Evolutionary conservation across 306 rosid species (phyloP).

Genomic region (Gastrolobium bilobum): DNA sequence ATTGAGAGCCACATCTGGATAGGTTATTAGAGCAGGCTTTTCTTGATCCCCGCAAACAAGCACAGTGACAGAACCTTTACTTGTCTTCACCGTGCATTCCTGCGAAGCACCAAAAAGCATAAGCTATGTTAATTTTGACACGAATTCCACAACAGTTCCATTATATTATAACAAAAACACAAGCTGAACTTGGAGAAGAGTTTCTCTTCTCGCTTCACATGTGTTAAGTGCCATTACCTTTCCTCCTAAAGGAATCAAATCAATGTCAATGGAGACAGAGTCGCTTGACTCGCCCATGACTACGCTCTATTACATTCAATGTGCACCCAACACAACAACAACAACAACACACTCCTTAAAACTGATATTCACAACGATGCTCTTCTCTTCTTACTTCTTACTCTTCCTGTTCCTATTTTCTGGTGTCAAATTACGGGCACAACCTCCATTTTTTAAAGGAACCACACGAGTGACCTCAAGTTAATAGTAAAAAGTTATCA

Average conservation of each 20-base stretch:
- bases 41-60: constrained; percentile 89
- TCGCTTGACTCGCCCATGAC: constrained; percentile 78
- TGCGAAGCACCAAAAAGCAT: constrained; percentile 49
- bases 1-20: constrained; percentile 90
- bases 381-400: constrained; percentile 17
- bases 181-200: background rate
- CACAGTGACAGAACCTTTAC: constrained; percentile 82
- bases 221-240: constrained; percentile 54
- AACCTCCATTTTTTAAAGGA: constrained; percentile 45
- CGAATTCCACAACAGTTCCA: background rate
- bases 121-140: constrained; percentile 1
- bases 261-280: constrained; percentile 82
- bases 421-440: constrained; percentile 51
- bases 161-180: background rate
- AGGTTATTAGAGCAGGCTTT: constrained; percentile 87
- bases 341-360: background rate
- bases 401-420: background rate
- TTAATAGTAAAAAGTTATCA: background rate
- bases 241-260: constrained; percentile 79
- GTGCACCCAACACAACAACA: constrained; percentile 12
- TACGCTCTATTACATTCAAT: constrained; percentile 43
- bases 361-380: background rate
- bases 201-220: background rate
- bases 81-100: constrained; percentile 85
- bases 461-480: constrained; percentile 38